Evolutionary conservation across 805 yeast species (phyloP), one percentile per base, ranked within the genome.

Genomic region (Metschnikowia baotianmanensis): DNA sequence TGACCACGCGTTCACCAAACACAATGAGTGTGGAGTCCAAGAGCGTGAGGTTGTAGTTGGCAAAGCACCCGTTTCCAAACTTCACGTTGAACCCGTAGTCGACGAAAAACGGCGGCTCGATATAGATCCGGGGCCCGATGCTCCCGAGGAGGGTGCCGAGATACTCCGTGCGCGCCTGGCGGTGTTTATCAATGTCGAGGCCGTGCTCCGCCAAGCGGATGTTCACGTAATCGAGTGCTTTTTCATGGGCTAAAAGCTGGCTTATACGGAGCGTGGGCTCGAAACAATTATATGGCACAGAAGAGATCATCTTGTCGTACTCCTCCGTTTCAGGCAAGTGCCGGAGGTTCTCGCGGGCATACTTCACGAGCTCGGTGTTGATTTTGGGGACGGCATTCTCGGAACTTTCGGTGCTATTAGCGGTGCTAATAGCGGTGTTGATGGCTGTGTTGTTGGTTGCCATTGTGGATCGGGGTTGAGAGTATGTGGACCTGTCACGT

Each of bases 81-180:
- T 56, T 58, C 26, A 75, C 63, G 59, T 83, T 84, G 57, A 67
- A 74, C 0, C 90, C 91, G 53, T 82, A 83, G 57, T 84, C 90
- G 30, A 80, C 76, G 45, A 47, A 64, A 51, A 78, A 72, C 6
- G 87, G 87, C 2, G 81, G 72, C 58, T 82, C 86, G 26, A 80
- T 55, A 44, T 58, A 67, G 10, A 58, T 44, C 35, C 62, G 59
- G 9, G 62, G 48, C 32, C 75, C 77, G 18, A 67, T 53, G 27
- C 59, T 58, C 9, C 88, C 88, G 35, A 83, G 67, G 15, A 81
- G 57, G 15, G 54, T 55, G 11, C 47, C 45, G 19, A 78, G 53
- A 46, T 57, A 57, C 13, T 56, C 61, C 19, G 38, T 46, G 30
- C 81, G 66, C 7, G 74, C 75, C 11, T 55, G 52, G 24, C 41